Percentiles rank a stretch among this genome's conserved stretches.
Conservation (phyloP, 2,329 filamentous ascomycete species). For the Ophiostoma novo-ulmi region DNA sequence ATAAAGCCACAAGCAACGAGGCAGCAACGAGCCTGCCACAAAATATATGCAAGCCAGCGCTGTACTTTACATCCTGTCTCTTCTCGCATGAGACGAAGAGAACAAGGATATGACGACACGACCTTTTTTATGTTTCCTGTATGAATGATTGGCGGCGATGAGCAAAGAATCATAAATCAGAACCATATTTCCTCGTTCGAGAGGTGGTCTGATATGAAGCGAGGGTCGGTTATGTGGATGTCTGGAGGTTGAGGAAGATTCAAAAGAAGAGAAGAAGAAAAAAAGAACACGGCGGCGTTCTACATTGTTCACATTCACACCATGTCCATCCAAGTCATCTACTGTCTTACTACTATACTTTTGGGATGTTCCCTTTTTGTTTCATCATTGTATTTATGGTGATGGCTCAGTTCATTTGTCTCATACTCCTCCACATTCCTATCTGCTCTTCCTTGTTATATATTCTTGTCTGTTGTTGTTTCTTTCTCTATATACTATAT, state of each 20-base stretch:
- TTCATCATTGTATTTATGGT: neutral
- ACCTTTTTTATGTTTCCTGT: slow-evolving; percentile 4
- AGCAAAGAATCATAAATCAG: neutral
- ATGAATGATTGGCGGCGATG: neutral
- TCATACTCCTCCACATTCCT: neutral
- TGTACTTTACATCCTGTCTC: neutral
- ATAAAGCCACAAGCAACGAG: neutral
- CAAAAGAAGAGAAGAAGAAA: neutral
- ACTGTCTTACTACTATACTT: neutral
- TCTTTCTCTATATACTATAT: slow-evolving; percentile 14
- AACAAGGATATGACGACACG: slow-evolving; percentile 14
- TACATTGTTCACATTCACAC: neutral
- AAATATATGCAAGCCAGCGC: neutral
- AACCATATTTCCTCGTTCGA: neutral
- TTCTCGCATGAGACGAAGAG: neutral
- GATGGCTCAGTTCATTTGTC: neutral
- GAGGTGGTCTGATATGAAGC: neutral
- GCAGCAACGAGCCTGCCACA: neutral
- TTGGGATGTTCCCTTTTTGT: neutral
- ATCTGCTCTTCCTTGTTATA: neutral
- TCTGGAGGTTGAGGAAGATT: neutral
- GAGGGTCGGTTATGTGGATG: neutral
- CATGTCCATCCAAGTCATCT: neutral
- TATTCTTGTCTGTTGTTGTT: neutral
- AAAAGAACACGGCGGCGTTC: neutral